Evolutionary conservation across 495 filamentous ascomycete genomes (phyloP), one percentile per base, ranked within the genome.

Genomic region (Rusavskia elegans): DNA sequence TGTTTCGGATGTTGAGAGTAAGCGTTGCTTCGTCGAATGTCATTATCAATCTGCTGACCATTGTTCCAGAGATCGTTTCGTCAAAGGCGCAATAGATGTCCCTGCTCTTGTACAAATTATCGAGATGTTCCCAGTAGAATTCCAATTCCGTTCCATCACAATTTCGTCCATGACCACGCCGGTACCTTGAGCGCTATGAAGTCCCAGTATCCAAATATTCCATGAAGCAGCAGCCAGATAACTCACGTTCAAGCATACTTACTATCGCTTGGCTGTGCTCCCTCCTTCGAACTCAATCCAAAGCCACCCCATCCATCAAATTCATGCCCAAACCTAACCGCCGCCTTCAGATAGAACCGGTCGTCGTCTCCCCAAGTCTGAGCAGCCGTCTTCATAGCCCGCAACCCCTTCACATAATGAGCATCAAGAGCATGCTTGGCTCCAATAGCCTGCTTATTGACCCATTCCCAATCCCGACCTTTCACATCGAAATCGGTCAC

Each of bases 1-100:
- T 69, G 76, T 99, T 62, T 70, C 80, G 45, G 92, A 99, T 71
- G 83, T 97, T 65, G 92, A 99, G 79, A 89, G 92, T 97, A 75
- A 73, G 89, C 80, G 37, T 53, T 40, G 14, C 21, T 14, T 25
- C 21, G 32, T 35, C 13, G 9, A 6, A 40, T 29, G 9, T 25
- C 8, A 44, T 42, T 32, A n/a, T 19, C 5, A 14, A 11, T 10
- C 38, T 41, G n/a, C 69, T 74, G 59, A 72, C 52, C 3, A 21
- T 57, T 8, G 0, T 48, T 37, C 30, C 48, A 78, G 74, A 68
- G 56, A 75, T 77, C 61, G 70, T 78, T 65, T 57, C 74, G 42
- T 59, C 74, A 57, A 78, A 77, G 67, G 65, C 72, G 54, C 66
- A 75, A 62, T 75, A 69, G 66, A 68, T 25, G 3, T 21, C 20